Base-by-base conservation (phyloP, 768 basidiomycete genomes). In the Lanmaoa pseudosensibilis region DNA sequence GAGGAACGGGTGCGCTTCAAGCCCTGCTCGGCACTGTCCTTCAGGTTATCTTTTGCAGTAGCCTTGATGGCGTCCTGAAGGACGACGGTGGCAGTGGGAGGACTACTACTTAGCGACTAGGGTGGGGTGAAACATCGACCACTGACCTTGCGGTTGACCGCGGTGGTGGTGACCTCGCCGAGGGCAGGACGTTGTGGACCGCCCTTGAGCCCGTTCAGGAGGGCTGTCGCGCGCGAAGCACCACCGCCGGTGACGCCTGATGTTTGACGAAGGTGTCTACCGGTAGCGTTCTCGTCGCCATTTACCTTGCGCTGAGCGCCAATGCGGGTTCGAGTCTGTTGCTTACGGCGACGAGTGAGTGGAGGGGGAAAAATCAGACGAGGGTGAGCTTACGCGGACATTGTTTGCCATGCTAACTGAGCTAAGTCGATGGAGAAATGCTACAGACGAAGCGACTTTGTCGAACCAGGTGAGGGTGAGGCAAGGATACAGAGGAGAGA, bases 131-230 rank as follows among this genome's bases (percentile, higher is more conserved):
- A 50, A 13, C 4, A 37, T 18, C 34, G 47, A 46, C 53, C 18
- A 69, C 82, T 61, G 66, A 88, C 89, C 77, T 88, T 91, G 69
- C 85, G 83, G 72, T 90, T 91, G 50, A 90, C 83, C 54, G 87
- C 85, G 58, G 83, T 82, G 49, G 82, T 86, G 44, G 88, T 88
- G 60, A 94, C 92, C 74, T 94, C 92, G 56, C 85, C 83, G 48
- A 95, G 80, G 39, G 86, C 91, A 33, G 87, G 80, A 61, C 93
- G 82, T 69, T 85, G 83, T 21, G 78, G 74, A 41, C 76, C 79
- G 34, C 75, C 76, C 78, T 92, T 93, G 60, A 72, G 66, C 10
- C 70, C 70, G 25, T 54, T 68, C 18, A 73, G 50, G 62, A 78
- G 72, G 33, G 77, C 71, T 46, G 79, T 64, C 61, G 81, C 75